Evolutionary conservation across 1,139 yeast genomes (phyloP).

Genomic region (Zygosaccharomyces sapae): DNA sequence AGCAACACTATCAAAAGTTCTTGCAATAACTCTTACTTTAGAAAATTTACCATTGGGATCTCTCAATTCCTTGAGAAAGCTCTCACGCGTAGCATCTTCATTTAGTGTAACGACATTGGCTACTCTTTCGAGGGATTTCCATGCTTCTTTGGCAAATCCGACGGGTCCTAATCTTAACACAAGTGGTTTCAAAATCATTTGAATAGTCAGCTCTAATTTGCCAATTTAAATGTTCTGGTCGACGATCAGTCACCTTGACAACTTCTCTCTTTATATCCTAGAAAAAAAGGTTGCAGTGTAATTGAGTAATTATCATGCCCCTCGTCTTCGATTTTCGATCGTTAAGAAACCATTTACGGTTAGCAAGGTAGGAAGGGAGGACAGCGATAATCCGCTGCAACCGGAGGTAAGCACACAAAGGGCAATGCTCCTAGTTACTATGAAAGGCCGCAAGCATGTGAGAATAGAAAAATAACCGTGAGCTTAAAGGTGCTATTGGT

Average conservation of each 20-base stretch:
- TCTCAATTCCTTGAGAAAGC: slow-evolving; percentile 47
- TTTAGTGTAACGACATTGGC: slow-evolving; percentile 48
- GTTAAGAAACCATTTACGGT: not conserved
- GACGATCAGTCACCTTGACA: too few relatives aligned
- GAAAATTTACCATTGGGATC: slow-evolving; percentile 42
- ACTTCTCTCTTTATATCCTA: too few relatives aligned
- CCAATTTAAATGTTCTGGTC: too few relatives aligned
- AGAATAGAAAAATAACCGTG: not conserved
- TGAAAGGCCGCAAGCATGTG: not conserved
- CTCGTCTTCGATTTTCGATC: not conserved
- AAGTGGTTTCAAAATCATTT: slow-evolving; percentile 41
- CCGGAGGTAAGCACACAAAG: not conserved
- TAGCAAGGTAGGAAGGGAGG: not conserved
- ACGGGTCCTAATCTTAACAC: slow-evolving; percentile 58
- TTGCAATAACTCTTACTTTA: slow-evolving; percentile 47
- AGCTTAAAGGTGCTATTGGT: too few relatives aligned
- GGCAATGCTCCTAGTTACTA: not conserved
- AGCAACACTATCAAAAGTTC: slow-evolving; percentile 47
- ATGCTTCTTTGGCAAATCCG: slow-evolving; percentile 50
- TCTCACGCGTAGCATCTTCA: slow-evolving; percentile 47
- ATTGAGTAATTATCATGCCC: not conserved
- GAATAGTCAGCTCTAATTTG: not conserved
- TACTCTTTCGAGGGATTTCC: slow-evolving; percentile 47
- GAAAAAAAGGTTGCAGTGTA: too few relatives aligned
- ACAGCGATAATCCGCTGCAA: not conserved